Base-by-base conservation (phyloP, 1,284 basidiomycete species). In the Rhizoctonia solani region DNA sequence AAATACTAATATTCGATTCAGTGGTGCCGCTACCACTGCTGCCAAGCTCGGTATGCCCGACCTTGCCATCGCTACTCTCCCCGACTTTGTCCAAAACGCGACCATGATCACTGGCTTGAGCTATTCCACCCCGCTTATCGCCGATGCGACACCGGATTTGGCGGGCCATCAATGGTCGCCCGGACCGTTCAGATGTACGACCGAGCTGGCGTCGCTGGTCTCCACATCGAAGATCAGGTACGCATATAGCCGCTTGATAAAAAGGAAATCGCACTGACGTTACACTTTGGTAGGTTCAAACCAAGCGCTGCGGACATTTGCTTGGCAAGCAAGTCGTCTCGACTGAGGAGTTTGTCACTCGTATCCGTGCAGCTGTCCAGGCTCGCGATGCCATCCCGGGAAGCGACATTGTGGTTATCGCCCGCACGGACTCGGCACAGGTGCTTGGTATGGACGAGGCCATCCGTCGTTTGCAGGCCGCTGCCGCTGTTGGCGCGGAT, bases 401-500 rank as follows among this genome's bases (percentile, higher is more conserved):
- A n/a, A 83, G 81, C 37, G 88, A 91, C 77, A n/a, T 89, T 30
- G 82, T 92, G 13, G 85, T 93, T 73, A 93, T 93, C 72, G 90
- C 88, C 3, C 85, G 90, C 39, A 92, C 90, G 0, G 90, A 93
- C 75, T 89, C 89, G 0, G 88, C 90, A 1, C 90, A 90, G 72
- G 87, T 87, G 2, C 79, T 87, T 25, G 89, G 88, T 27, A 88
- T 91, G 84, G 88, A 92, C n/a, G 90, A 90, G 77, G 90, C 90
- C 0, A 71, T 90, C 63, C 77, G 73, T 21, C 83, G 90, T 11
- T 79, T 92, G 58, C 84, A 86, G 74, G 81, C 90, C 29, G 90
- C 90, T 3, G 83, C 87, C 0, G 86, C 85, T 66, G 87, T 84
- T 4, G 90, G 90, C 34, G 90, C 90, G 0, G 90, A 92, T 73